A percentile compares a stretch with the other conserved stretches of the same genome.
These are phyloP conservation scores for Trametes gibbosa DNA, from an alignment of 768 basidiomycete genomes.

Conservation along the genomic window DNA sequence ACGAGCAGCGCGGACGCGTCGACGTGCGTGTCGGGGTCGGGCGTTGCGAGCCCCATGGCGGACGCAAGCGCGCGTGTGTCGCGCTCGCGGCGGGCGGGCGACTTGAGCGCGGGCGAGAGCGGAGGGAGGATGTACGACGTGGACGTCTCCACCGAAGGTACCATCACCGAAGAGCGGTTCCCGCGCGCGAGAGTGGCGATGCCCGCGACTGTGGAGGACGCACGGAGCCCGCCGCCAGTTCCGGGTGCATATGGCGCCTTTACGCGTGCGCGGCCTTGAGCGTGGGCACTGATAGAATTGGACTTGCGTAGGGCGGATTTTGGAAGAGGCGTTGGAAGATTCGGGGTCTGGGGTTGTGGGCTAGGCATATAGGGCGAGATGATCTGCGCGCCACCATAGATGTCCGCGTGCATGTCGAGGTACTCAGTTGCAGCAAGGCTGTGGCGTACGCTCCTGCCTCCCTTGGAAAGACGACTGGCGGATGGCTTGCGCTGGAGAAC, in stretches of 20 bases:
- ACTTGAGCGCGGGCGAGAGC: constrained; percentile 35
- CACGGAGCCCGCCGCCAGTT: constrained; percentile 40
- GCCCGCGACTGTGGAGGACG: constrained; percentile 41
- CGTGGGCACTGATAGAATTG: constrained; percentile 4
- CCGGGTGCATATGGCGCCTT: constrained; percentile 65
- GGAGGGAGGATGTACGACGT: constrained; percentile 31
- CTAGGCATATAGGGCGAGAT: constrained; percentile 36
- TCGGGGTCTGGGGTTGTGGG: constrained; percentile 21
- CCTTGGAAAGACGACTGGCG: constrained; percentile 19
- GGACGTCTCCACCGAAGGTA: constrained; percentile 35
- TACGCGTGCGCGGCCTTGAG: constrained; percentile 48
- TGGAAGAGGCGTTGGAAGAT: constrained; percentile 19
- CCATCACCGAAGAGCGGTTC: constrained; percentile 23
- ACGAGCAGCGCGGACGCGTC: constrained; percentile 22
- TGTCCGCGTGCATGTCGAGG: constrained; percentile 23
- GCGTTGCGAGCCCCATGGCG: constrained; percentile 36
- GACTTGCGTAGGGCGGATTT: constrained; percentile 26
- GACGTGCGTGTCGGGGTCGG: constrained; percentile 7
- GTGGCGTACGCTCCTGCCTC: constrained; percentile 27
- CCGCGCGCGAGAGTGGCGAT: constrained; percentile 19
- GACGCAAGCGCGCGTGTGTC: constrained; percentile 38
- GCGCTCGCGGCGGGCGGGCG: constrained; percentile 43
- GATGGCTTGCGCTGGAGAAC: constrained; percentile 24
- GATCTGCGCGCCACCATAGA: constrained; percentile 56
- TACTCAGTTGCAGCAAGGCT: constrained; percentile 24